Conservation (phyloP, 495 filamentous ascomycete genomes). For the Xylaria venustula region DNA sequence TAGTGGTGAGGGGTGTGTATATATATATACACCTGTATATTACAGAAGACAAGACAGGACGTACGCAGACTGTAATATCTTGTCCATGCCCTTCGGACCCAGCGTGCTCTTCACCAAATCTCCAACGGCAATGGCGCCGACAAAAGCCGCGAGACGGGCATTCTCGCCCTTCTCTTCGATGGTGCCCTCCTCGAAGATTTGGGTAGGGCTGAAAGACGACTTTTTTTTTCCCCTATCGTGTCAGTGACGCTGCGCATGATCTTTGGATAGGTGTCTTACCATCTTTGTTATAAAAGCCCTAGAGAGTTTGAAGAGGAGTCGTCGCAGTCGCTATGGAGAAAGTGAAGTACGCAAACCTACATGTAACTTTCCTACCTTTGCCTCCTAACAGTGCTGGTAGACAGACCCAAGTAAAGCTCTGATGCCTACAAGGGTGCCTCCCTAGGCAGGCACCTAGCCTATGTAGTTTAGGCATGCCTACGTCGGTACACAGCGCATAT, state of each 20-base stretch:
- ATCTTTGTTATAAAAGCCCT: conserved; percentile 14
- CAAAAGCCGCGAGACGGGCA: conserved; percentile 94
- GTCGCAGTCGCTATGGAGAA: background rate
- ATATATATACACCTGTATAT: background rate
- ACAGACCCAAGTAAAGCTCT: no score
- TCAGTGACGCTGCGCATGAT: background rate
- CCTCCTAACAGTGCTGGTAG: no score
- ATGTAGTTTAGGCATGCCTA: no score
- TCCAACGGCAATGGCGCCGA: conserved; percentile 95
- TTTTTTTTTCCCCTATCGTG: conserved; percentile 14
- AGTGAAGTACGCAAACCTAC: background rate
- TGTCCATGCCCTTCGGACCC: conserved; percentile 99
- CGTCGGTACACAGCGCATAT: background rate
- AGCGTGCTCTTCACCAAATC: conserved; percentile 96
- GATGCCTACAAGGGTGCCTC: background rate
- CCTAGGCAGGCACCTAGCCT: background rate
- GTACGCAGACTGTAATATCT: conserved; percentile 97
- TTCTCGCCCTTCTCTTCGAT: conserved; percentile 99
- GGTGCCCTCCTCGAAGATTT: conserved; percentile 97
- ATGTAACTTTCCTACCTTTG: no score
- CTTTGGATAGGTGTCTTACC: conserved; percentile 14
- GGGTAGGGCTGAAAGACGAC: conserved; percentile 78
- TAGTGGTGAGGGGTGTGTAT: no score
- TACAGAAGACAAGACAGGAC: conserved; percentile 23
- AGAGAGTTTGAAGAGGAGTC: background rate